Percentiles rank a stretch among this genome's conserved stretches.
These are phyloP conservation scores for Panellus pusillus DNA, from an alignment of 768 basidiomycete genomes.

Conservation along the genomic window DNA sequence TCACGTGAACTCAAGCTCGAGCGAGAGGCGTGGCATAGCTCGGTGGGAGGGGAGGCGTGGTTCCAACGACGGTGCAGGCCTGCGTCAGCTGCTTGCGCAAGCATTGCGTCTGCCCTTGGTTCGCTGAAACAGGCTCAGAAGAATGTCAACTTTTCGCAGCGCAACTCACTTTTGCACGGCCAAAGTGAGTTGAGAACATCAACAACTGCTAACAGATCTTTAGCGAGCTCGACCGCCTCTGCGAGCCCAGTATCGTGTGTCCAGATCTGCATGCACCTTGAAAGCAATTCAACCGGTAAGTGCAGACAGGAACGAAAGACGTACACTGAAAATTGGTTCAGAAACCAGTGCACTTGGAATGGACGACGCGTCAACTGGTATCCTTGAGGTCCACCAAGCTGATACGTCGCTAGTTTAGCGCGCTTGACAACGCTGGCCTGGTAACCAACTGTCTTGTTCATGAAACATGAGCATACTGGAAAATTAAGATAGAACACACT, in stretches of 20 bases:
- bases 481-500: slow-evolving; percentile 45
- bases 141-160: too few species aligned
- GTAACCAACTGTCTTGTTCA: slow-evolving; percentile 52
- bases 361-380: slow-evolving; percentile 66
- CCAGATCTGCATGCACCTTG: slow-evolving; percentile 22
- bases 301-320: slow-evolving; percentile 23
- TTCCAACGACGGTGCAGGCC: slow-evolving; percentile 8
- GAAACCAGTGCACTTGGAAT: slow-evolving; percentile 71
- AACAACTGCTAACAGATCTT: slow-evolving; percentile 14
- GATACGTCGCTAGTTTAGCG: slow-evolving; percentile 53
- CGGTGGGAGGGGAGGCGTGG: slow-evolving; percentile 4
- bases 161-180: slow-evolving; percentile 12
- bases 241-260: slow-evolving; percentile 13
- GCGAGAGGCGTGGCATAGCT: slow-evolving; percentile 6
- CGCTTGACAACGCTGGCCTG: slow-evolving; percentile 66
- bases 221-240: slow-evolving; percentile 14
- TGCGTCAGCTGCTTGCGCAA: slow-evolving; percentile 14
- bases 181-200: slow-evolving; percentile 18
- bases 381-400: slow-evolving; percentile 49
- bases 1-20: neutral
- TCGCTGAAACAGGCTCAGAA: neutral
- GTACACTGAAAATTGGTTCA: slow-evolving; percentile 64
- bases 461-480: neutral
- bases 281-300: neutral
- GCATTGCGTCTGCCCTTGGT: slow-evolving; percentile 7